phyloP scores from a whole-genome alignment of 371 early-diverging fungal species.

The Syncephalastrum racemosum region DNA sequence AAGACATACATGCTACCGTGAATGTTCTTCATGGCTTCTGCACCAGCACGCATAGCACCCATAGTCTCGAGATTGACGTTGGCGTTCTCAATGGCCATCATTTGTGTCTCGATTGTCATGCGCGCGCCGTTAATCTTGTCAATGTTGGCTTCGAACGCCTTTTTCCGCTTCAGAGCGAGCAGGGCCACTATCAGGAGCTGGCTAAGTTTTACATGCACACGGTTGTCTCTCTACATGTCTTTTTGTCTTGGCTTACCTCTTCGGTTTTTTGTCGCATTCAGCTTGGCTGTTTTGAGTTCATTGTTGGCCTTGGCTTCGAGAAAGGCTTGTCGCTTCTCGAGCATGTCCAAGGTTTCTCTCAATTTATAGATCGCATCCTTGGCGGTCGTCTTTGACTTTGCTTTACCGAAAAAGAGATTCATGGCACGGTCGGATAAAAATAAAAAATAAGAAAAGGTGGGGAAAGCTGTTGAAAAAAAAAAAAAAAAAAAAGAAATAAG shows the following conservation, averaged over 20 bases:
- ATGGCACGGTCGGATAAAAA: constrained; percentile 52
- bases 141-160: constrained; percentile 81
- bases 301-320: constrained; percentile 86
- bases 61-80: constrained; percentile 95
- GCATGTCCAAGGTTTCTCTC: constrained; percentile 87
- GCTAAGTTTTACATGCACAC: background rate
- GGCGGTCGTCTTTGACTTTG: constrained; percentile 79
- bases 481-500: constrained; percentile 1
- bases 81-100: constrained; percentile 95
- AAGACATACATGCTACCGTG: constrained; percentile 85
- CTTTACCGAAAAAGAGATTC: constrained; percentile 85
- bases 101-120: constrained; percentile 94
- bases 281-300: constrained; percentile 85
- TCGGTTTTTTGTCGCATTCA: constrained; percentile 92
- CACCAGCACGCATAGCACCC: constrained; percentile 94
- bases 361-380: constrained; percentile 95
- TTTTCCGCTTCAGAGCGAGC: constrained; percentile 94
- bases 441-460: no score
- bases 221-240: background rate
- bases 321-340: constrained; percentile 92
- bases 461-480: background rate
- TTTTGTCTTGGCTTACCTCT: constrained; percentile 56
- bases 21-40: constrained; percentile 92
- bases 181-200: constrained; percentile 66
- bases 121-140: constrained; percentile 88